A percentile compares a stretch with the other conserved stretches of the same genome.
Conservation (phyloP, 768 basidiomycete species). For the Mycena vitilis region DNA sequence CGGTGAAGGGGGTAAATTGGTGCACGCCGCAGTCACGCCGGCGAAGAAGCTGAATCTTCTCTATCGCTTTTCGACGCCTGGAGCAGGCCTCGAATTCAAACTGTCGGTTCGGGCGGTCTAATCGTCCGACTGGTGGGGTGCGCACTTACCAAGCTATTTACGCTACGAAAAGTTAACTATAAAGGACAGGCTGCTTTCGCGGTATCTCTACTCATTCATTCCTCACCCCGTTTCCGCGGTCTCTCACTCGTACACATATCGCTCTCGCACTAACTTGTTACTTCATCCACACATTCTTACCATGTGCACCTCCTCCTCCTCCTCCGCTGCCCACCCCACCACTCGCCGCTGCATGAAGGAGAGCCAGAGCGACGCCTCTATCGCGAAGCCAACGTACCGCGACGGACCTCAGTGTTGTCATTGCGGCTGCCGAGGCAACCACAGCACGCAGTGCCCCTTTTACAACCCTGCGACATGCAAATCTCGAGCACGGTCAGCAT, state of each 20-base stretch:
- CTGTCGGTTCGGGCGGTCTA: neutral
- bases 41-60: neutral
- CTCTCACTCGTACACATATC: neutral
- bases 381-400: slow-evolving; percentile 16
- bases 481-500: slow-evolving; percentile 10
- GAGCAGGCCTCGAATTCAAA: neutral
- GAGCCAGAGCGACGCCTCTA: slow-evolving; percentile 10
- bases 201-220: neutral
- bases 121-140: neutral
- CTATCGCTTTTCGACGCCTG: neutral
- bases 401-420: slow-evolving; percentile 31
- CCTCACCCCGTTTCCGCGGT: neutral
- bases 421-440: slow-evolving; percentile 31
- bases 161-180: neutral
- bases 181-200: neutral
- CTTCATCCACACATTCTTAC: neutral
- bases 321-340: slow-evolving; percentile 1
- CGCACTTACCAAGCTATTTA: too few relatives aligned
- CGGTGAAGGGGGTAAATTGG: neutral
- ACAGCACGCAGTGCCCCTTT: slow-evolving; percentile 25
- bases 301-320: slow-evolving; percentile 29
- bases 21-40: neutral
- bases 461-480: slow-evolving; percentile 26
- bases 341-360: neutral
- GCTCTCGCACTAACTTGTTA: slow-evolving; percentile 7